Percentiles rank a stretch among this genome's conserved stretches.
Evolutionary conservation across 2,329 filamentous ascomycete genomes (phyloP).

Genomic region (Monosporascus sp.): DNA sequence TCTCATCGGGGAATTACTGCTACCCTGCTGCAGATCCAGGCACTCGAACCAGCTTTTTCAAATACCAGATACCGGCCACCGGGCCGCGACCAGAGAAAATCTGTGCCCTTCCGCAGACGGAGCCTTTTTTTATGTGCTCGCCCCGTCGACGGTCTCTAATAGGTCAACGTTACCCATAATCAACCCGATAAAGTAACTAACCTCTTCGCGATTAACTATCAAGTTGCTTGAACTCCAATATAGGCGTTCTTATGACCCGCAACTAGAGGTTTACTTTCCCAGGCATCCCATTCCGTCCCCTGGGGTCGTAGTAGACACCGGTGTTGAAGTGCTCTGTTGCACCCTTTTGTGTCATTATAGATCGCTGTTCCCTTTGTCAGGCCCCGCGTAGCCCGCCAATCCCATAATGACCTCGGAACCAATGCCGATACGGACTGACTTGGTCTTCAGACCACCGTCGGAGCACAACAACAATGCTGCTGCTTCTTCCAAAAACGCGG

Average conservation of each 20-base stretch:
- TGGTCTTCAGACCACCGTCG: slow-evolving; percentile 23
- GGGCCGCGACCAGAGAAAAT: background rate
- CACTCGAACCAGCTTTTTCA: background rate
- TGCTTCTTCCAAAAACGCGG: slow-evolving; percentile 20
- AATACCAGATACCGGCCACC: background rate
- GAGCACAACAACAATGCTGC: slow-evolving; percentile 21
- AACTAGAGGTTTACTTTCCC: background rate
- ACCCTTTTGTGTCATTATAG: background rate
- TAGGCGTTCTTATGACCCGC: background rate
- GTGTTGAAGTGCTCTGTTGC: background rate
- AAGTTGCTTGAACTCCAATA: background rate
- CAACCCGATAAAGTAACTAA: background rate
- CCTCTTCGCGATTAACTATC: background rate
- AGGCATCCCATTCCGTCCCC: background rate
- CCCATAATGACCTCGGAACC: slow-evolving; percentile 25
- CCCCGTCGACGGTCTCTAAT: background rate
- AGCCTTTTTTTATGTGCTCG: background rate
- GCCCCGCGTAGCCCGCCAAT: background rate
- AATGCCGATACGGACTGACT: slow-evolving; percentile 28
- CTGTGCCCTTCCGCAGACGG: background rate
- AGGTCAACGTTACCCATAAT: background rate
- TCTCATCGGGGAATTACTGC: background rate
- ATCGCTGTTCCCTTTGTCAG: background rate
- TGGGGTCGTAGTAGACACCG: background rate
- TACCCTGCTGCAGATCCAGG: background rate